Percentiles rank a stretch among this genome's conserved stretches.
These are phyloP conservation scores for Sequoiadendron giganteum DNA, from an alignment of 75 land plant species.

Conservation along the genomic window DNA sequence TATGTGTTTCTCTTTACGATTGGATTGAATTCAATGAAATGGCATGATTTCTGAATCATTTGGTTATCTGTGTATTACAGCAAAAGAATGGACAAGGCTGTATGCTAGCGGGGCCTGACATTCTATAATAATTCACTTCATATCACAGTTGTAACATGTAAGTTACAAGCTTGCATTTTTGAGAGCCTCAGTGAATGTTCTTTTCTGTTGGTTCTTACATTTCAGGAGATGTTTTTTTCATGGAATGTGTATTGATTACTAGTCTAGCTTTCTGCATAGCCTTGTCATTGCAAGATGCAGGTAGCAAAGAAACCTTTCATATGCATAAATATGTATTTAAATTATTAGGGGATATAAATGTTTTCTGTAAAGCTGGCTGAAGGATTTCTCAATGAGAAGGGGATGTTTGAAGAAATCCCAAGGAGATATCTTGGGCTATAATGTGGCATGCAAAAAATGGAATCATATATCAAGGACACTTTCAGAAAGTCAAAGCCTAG, in stretches of 20 bases:
- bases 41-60: neutral
- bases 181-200: neutral
- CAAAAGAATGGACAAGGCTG: slow-evolving; percentile 90
- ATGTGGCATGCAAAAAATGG: neutral
- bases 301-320: neutral
- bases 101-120: slow-evolving; percentile 84
- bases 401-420: too few relatives aligned
- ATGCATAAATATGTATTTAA: neutral
- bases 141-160: neutral
- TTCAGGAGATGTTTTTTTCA: neutral
- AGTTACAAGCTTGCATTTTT: neutral
- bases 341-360: neutral
- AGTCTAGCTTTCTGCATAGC: neutral
- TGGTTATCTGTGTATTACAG: slow-evolving; percentile 31
- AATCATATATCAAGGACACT: neutral
- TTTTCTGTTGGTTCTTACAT: neutral
- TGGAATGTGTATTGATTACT: neutral
- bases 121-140: neutral
- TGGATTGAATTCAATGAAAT: neutral
- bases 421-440: neutral
- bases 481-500: neutral
- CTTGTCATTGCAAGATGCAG: neutral
- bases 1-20: slow-evolving; percentile 1
- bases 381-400: too few relatives aligned
- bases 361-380: neutral